Base-by-base conservation (phyloP, 108 stramenopile genomes). In the Skeletonema menzelii region DNA sequence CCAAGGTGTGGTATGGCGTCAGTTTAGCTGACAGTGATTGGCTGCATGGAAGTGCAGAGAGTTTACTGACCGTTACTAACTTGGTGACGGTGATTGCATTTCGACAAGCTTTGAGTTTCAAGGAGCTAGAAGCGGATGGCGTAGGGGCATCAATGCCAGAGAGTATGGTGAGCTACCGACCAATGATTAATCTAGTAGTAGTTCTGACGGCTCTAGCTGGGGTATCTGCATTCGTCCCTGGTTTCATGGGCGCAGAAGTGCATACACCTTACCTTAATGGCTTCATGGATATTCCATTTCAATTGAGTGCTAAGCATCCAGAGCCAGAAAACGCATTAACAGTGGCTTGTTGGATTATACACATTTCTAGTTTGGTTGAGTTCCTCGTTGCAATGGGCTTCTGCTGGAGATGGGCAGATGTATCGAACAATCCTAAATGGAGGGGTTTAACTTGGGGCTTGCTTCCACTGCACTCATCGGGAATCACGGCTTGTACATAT, bases 371-470 rank as follows among this genome's bases (percentile, higher is more conserved):
- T 31, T 64, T 97, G 8, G 84, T 97, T 8, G 97, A 96, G 63
- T 96, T 91, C 56, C 70, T 97, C 15, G 93, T 91, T 7, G 94
- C 93, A 37, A 97, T 97, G 97, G 92, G 92, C 42, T 90, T 92
- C 53, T 82, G 80, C 44, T 94, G 95, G 92, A 65, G 87, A 38
- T 91, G 87, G 88, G 88, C 85, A 24, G 90, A 89, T 20, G 76
- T 88, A 22, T 73, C 83, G 0, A 60, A 68, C 30, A 96, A 92
- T 70, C 64, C 79, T 35, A 82, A 79, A 37, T 97, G 97, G 97
- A 95, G 93, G 64, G 94, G 95, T 4, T 31, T 97, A 64, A 95
- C 95, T 1, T 97, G 95, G 95, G 97, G 95, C 28, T 76, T 97
- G 72, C 65, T 96, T 19, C 97, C 97, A 0, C 69, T 96, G 22